phyloP scores from a whole-genome alignment of 495 filamentous ascomycete species.

The Neurospora tetraspora region DNA sequence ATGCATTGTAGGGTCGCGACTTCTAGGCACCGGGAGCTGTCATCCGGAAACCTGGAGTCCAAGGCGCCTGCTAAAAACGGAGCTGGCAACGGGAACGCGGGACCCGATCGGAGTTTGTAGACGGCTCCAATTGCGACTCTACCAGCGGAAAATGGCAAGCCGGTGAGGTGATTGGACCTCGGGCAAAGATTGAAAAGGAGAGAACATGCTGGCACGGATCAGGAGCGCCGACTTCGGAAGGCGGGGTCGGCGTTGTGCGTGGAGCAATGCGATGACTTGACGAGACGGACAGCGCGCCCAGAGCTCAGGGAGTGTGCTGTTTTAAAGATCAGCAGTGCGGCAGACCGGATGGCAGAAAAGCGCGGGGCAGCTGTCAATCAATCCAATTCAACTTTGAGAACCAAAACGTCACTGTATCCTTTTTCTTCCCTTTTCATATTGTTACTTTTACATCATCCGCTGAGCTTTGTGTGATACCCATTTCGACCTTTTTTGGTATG shows the following conservation, averaged over 20 bases:
- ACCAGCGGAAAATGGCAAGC: neutral
- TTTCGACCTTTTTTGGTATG: neutral
- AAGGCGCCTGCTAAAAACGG: neutral
- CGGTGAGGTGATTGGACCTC: neutral
- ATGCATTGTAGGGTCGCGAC: no score
- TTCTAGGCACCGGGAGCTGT: neutral
- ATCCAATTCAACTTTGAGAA: neutral
- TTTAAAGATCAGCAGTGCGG: neutral
- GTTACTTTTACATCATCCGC: neutral
- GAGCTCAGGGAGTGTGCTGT: slow-evolving; percentile 7
- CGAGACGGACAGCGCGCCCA: neutral
- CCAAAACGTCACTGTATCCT: neutral
- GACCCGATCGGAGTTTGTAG: neutral
- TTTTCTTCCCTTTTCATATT: neutral
- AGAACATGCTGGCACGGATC: neutral
- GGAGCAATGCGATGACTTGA: neutral
- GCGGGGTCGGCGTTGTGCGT: slow-evolving; percentile 12
- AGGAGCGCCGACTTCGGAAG: slow-evolving; percentile 22
- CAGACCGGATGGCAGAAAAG: neutral
- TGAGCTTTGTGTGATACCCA: neutral
- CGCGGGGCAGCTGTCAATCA: slow-evolving; percentile 7
- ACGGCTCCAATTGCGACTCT: neutral
- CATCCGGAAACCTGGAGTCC: neutral
- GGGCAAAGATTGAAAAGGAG: neutral
- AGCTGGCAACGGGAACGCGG: neutral